Base-by-base conservation (phyloP, 768 basidiomycete genomes). In the Sarcomyxa edulis region DNA sequence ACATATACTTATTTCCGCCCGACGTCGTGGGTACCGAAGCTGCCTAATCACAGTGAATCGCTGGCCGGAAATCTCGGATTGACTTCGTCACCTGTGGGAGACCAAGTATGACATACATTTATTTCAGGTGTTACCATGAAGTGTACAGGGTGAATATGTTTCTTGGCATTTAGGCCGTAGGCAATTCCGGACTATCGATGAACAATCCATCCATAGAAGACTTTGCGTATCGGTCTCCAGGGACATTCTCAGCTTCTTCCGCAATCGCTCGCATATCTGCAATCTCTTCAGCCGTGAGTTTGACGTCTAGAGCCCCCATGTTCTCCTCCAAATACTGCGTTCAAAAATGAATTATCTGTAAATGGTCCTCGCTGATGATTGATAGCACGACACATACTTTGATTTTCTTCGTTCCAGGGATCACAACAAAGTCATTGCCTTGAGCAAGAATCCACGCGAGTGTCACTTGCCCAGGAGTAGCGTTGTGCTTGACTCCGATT, bases 361-460 rank as follows among this genome's bases (percentile, higher is more conserved):
- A 46, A 2, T 41, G 45, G 23, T 14, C 5, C 26, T n/a, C 20
- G 16, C 39, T 32, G 6, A n/a, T 23, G 9, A 9, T 21, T 21
- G 7, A 27, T 25, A 29, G 22, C 6, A 10, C 12, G n/a, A 19
- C 19, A 40, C 35, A 7, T 19, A 63, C 61, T 53, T 60, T 58
- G 47, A 68, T 52, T 21, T 55, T 64, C 35, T 58, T 68, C 4
- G 71, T 71, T 3, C 70, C 72, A 2, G 72, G 71, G 44, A n/a
- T n/a, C n/a, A n/a, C n/a, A 43, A 74, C 64, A 38, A 75, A 45
- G 36, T 72, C 65, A 10, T 60, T 47, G 2, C 71, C 69, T 51
- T 74, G 69, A 0, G 65, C 64, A 12, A 75, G 63, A 3, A 74
- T 43, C 71, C 68, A 76, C 2, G 71, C 73, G 12, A 78, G 60